Evolutionary conservation across 192 early-diverging fungal species (phyloP), one percentile per base, ranked within the genome.

Genomic region (Coemansia aciculifera): DNA sequence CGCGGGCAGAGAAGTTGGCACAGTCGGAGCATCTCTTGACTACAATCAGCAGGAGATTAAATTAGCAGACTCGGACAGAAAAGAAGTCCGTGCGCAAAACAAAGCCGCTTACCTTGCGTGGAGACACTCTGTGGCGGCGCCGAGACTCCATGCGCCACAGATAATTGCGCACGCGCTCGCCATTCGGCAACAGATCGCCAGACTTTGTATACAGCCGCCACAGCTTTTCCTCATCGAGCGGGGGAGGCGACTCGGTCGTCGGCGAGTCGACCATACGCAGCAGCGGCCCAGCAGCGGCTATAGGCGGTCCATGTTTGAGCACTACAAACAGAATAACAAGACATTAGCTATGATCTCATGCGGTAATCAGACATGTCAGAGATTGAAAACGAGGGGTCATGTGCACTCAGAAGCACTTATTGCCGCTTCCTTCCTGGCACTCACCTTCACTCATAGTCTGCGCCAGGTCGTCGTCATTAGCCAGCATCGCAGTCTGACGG

Each of bases 91-190:
- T 9, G 46, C 8, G 19, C 1, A 48, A 6, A 48, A 39, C 54
- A 62, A 62, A 62, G 19, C 43, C 15, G 3, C 63, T 67, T 72
- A 62, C 71, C 44, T 44, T 39, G 42, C 24, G 36, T 13, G 29
- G 44, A 57, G 40, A 19, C 24, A 17, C 48, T 31, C 42, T 61
- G 12, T 10, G 29, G 4, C 64, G 46, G 2, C 64, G 66, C 2
- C 40, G 54, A 27, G 31, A 57, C 31, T 69, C 60, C 72, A 83
- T 83, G 44, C 80, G 80, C 80, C 80, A 83, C 19, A 83, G 80
- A 38, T 78, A 24, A 40, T 83, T 83, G 52, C 80, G 74, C 32
- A 70, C 66, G 9, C 80, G 75, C 34, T 63, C 17, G 59, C 80
- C 74, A 57, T 75, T 71, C 8, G 80, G 75, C 66, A 78, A 17